Percentiles rank a stretch among this genome's conserved stretches.
These are phyloP conservation scores for Cylindrotheca closterium DNA, from an alignment of 108 stramenopile species.

Conservation along the genomic window DNA sequence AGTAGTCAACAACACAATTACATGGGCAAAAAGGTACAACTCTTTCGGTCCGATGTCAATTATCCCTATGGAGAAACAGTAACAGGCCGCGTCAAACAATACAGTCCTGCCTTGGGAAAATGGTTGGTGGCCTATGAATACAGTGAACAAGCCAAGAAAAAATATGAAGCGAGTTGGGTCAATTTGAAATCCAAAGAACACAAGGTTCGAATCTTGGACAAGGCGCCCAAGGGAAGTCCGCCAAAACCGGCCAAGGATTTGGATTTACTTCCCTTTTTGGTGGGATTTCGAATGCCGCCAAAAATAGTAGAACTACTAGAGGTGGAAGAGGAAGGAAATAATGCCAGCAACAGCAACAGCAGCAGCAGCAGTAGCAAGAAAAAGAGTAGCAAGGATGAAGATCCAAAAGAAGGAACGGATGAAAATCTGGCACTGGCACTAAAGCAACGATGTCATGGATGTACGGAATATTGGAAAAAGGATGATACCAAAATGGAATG, in stretches of 20 bases:
- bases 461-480: constrained; percentile 43
- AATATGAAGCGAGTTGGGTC: constrained; percentile 56
- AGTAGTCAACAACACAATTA: constrained; percentile 9
- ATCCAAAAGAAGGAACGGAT: constrained; percentile 18
- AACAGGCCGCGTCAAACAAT: constrained; percentile 44
- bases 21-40: constrained; percentile 46
- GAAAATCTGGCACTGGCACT: constrained; percentile 10
- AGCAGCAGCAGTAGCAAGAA: background rate
- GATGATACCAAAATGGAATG: constrained; percentile 34
- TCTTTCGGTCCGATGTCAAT: constrained; percentile 58
- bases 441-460: constrained; percentile 39
- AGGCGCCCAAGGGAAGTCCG: background rate
- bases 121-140: constrained; percentile 53
- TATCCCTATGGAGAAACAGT: constrained; percentile 69
- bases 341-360: background rate
- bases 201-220: constrained; percentile 38
- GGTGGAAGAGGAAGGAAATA: background rate
- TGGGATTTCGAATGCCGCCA: constrained; percentile 38
- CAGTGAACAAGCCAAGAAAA: constrained; percentile 35
- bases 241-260: constrained; percentile 7
- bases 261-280: constrained; percentile 54
- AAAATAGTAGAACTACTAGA: too few relatives aligned
- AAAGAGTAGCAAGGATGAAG: background rate
- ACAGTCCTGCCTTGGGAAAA: constrained; percentile 42
- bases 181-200: constrained; percentile 49